phyloP scores from a whole-genome alignment of 306 rosid species.

The Vigna trinervia region DNA sequence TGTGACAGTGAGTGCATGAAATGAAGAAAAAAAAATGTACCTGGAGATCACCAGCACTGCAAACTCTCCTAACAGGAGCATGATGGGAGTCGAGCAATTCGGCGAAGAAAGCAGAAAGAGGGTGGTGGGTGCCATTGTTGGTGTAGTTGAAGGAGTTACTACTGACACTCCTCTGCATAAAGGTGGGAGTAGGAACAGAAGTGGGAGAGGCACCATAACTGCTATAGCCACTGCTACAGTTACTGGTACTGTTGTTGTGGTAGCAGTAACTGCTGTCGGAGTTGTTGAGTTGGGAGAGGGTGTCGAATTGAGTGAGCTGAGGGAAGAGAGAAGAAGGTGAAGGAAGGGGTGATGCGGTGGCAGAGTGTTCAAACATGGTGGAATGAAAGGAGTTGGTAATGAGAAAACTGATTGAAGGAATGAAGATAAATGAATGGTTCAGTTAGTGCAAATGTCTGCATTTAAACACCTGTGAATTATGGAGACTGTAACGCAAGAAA shows the following conservation, averaged over 20 bases:
- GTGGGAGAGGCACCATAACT: constrained; percentile 67
- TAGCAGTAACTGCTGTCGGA: constrained; percentile 44
- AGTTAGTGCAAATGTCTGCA: constrained; percentile 26
- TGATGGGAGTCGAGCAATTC: constrained; percentile 48
- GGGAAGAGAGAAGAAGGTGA: constrained; percentile 25
- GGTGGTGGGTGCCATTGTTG: constrained; percentile 55
- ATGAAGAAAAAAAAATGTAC: constrained; percentile 29
- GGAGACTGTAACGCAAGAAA: not conserved
- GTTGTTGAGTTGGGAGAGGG: constrained; percentile 48
- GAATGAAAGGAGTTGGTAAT: not conserved
- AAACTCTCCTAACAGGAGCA: constrained; percentile 64
- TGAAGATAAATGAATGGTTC: constrained; percentile 8
- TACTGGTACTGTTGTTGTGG: constrained; percentile 1
- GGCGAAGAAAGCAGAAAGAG: constrained; percentile 46
- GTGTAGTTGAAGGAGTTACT: constrained; percentile 57
- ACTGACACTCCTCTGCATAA: constrained; percentile 64
- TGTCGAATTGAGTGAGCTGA: constrained; percentile 35
- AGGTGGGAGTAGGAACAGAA: constrained; percentile 39
- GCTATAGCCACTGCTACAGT: constrained; percentile 64
- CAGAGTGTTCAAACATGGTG: constrained; percentile 61
- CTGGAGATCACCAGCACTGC: constrained; percentile 76
- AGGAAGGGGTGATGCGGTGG: constrained; percentile 21
- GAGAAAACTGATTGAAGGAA: not conserved
- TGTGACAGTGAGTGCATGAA: no score
- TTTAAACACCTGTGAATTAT: constrained; percentile 43